These are phyloP conservation scores for Fusarium graminum DNA, from an alignment of 2,329 filamentous ascomycete species.

Conservation along the genomic window DNA sequence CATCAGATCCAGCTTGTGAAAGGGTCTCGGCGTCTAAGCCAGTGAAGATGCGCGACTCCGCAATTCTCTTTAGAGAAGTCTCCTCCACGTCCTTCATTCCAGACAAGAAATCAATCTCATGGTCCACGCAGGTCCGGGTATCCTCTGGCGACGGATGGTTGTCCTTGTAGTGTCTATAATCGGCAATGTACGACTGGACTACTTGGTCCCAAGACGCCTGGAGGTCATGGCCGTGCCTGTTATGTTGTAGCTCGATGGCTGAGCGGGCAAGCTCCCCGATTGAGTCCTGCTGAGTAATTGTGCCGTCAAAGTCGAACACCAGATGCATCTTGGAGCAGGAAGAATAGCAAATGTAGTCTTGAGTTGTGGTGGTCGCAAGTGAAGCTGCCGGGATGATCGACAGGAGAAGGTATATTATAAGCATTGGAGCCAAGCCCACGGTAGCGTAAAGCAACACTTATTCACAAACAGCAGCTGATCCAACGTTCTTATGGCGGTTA, in stretches of 20 bases:
- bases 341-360: neutral
- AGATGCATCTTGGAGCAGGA: constrained; percentile 56
- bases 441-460: constrained; percentile 1
- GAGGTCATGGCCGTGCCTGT: constrained; percentile 51
- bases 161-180: constrained; percentile 56
- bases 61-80: constrained; percentile 61
- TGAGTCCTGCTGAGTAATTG: constrained; percentile 68
- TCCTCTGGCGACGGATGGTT: constrained; percentile 52
- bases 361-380: constrained; percentile 7
- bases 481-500: constrained; percentile 8
- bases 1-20: constrained; percentile 55
- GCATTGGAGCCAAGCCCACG: constrained; percentile 20
- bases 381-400: constrained; percentile 11
- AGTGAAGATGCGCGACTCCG: constrained; percentile 60
- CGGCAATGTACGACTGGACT: constrained; percentile 60
- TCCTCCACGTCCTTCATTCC: constrained; percentile 61
- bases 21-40: constrained; percentile 54
- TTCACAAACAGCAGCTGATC: constrained; percentile 19
- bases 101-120: constrained; percentile 61
- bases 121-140: constrained; percentile 52
- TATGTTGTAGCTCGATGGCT: constrained; percentile 56
- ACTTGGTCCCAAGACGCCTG: constrained; percentile 59
- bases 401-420: constrained; percentile 15
- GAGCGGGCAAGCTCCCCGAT: constrained; percentile 62
- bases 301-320: constrained; percentile 71